phyloP scores from a whole-genome alignment of 495 filamentous ascomycete species.

The Talaromyces ruber region DNA sequence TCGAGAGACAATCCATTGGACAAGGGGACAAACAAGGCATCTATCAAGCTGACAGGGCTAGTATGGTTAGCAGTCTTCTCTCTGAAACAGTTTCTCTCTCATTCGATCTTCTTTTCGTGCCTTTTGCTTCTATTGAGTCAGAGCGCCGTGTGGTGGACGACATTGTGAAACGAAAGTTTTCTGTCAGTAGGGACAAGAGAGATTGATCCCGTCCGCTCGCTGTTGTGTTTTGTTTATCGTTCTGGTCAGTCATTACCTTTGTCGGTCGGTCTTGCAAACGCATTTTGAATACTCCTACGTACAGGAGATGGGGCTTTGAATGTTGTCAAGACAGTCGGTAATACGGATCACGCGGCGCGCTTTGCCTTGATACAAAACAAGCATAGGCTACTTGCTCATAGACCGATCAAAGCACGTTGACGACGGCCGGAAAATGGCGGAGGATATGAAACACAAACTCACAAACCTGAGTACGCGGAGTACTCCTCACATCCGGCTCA shows the following conservation, averaged over 20 bases:
- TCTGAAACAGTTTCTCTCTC: not conserved
- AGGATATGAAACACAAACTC: not conserved
- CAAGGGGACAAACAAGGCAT: not conserved
- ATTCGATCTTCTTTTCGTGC: not conserved
- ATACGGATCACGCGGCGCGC: not conserved
- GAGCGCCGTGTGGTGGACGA: not conserved
- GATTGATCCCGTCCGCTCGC: slow-evolving; percentile 1
- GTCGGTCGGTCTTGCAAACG: not conserved
- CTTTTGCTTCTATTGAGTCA: not conserved
- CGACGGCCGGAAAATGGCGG: not conserved
- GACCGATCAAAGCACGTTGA: not conserved
- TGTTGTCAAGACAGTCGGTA: not conserved
- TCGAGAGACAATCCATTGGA: not conserved
- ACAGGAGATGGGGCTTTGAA: not conserved
- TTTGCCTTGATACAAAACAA: not conserved
- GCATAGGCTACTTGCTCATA: not conserved
- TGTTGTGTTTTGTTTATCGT: not conserved
- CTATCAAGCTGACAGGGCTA: not conserved
- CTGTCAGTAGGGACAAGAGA: not conserved
- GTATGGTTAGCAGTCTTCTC: not conserved
- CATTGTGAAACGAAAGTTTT: not conserved
- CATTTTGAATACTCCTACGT: not conserved
- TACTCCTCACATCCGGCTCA: slow-evolving; percentile 50
- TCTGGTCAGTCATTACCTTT: slow-evolving; percentile 1
- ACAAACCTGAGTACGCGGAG: slow-evolving; percentile 1